These are phyloP conservation scores for Syzygium syzygioides DNA, from an alignment of 441 rosid genomes.

Conservation along the genomic window DNA sequence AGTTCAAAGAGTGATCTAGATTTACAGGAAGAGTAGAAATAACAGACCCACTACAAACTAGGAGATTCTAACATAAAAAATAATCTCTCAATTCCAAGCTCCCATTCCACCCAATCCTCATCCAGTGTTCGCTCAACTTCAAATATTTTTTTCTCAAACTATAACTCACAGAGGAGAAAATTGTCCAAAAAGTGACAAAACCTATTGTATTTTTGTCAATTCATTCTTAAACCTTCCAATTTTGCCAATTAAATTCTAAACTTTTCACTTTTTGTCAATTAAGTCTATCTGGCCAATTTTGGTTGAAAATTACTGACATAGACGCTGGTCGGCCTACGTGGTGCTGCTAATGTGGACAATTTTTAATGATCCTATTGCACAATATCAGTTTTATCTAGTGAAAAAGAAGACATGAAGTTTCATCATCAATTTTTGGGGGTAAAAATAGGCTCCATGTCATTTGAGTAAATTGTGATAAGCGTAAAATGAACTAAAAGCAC, in stretches of 20 bases:
- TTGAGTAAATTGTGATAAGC: neutral
- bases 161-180: too few species aligned
- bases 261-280: too few species aligned
- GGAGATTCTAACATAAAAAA: neutral
- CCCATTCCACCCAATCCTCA: neutral
- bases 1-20: neutral
- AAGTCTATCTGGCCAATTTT: too few species aligned
- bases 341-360: too few species aligned
- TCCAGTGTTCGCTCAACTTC: neutral
- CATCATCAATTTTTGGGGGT: neutral
- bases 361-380: neutral
- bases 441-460: neutral
- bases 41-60: fast-evolving
- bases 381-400: neutral
- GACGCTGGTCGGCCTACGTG: too few species aligned
- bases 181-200: too few species aligned
- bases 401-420: neutral
- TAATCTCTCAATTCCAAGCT: neutral
- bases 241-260: too few species aligned
- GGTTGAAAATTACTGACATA: too few species aligned
- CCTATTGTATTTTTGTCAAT: too few species aligned
- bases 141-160: neutral
- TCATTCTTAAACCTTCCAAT: too few species aligned
- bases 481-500: neutral
- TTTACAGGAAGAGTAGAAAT: neutral